Evolutionary conservation across 2,329 filamentous ascomycete species (phyloP).

Genomic region (Triangularia verruculosa): DNA sequence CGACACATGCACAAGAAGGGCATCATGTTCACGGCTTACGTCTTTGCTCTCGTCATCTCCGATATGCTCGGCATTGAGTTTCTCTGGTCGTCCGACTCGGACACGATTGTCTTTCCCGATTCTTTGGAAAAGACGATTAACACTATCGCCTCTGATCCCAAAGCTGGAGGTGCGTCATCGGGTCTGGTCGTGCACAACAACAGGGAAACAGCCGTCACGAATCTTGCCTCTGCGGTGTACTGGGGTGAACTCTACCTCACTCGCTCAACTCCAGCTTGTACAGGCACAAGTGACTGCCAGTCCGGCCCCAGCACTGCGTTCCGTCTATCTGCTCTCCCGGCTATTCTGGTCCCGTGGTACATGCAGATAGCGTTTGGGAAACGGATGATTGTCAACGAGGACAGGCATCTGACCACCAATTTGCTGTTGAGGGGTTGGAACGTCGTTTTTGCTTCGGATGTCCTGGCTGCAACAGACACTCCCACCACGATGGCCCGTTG

Average conservation of each 20-base stretch:
- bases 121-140: conserved; percentile 18
- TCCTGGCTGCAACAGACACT: conserved; percentile 16
- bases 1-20: conserved; percentile 22
- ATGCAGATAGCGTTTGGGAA: conserved; percentile 16
- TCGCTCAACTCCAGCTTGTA: conserved; percentile 15
- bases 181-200: conserved; percentile 15
- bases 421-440: conserved; percentile 17
- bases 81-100: conserved; percentile 20
- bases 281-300: conserved; percentile 19
- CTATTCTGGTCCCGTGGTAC: conserved; percentile 18
- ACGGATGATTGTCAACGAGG: conserved; percentile 20
- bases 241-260: conserved; percentile 21
- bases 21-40: conserved; percentile 19
- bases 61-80: conserved; percentile 20
- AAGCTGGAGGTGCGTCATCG: conserved; percentile 15
- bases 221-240: conserved; percentile 15
- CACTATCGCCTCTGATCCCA: conserved; percentile 14
- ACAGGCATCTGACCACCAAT: conserved; percentile 20
- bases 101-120: conserved; percentile 19
- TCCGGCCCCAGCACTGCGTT: conserved; percentile 18
- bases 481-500: conserved; percentile 17
- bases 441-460: conserved; percentile 19
- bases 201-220: conserved; percentile 12
- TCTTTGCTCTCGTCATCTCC: conserved; percentile 18
- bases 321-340: conserved; percentile 12